A percentile compares a stretch with the other conserved stretches of the same genome.
Conservation (phyloP, 139 green algal species). For the Diplosphaera chodatii region DNA sequence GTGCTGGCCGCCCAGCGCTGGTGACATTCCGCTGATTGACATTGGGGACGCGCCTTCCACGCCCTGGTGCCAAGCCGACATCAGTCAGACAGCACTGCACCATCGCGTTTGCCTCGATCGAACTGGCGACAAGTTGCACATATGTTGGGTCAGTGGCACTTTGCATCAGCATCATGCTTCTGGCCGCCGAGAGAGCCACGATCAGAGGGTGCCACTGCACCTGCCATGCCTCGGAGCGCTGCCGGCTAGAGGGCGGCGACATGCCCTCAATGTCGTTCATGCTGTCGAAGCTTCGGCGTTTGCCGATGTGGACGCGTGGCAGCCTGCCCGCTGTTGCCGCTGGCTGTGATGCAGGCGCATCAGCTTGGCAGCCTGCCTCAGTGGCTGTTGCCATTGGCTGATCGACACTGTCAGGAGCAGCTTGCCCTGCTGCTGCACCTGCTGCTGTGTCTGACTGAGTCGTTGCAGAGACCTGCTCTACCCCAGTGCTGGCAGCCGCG, state of each 20-base stretch:
- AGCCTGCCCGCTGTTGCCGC: neutral
- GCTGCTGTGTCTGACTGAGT: no score
- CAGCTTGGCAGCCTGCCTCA: no score
- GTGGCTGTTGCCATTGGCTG: no score
- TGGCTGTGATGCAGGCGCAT: neutral
- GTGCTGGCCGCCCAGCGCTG: neutral
- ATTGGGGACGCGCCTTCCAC: neutral
- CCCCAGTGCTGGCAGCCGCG: no score
- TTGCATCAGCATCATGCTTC: no score
- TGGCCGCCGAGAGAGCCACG: no score
- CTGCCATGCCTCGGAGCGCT: constrained; percentile 1
- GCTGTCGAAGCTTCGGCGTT: constrained; percentile 21
- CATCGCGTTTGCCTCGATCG: no score
- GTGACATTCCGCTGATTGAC: neutral
- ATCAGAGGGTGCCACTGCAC: neutral
- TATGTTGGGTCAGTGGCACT: no score
- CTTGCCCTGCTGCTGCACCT: constrained; percentile 1
- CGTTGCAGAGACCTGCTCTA: no score
- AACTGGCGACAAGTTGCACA: no score
- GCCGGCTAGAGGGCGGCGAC: neutral
- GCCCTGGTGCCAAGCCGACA: no score
- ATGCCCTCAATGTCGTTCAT: neutral
- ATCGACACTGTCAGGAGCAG: neutral
- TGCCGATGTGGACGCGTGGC: constrained; percentile 2
- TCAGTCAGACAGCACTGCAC: no score